Percentiles rank a stretch among this genome's conserved stretches.
Conservation (phyloP, 78 protist genomes). For the Isochrysis galbana region DNA sequence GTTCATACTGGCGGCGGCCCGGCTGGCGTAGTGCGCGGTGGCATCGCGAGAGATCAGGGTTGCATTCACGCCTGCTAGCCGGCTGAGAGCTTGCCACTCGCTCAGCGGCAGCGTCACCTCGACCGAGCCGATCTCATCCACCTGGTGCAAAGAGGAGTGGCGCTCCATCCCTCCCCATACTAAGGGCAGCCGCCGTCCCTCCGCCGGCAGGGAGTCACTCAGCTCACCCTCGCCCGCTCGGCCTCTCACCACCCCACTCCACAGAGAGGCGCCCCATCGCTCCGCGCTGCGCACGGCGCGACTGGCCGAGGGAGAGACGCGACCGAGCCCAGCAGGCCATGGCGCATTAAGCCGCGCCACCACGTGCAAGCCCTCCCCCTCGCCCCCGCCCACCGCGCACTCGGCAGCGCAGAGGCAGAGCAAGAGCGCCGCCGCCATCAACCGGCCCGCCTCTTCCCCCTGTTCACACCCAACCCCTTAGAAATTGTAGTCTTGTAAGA, state of each 20-base stretch:
- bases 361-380: not conserved
- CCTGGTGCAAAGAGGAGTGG: not conserved
- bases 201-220: too few species aligned
- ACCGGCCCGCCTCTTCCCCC: too few species aligned
- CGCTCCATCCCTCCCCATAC: too few species aligned
- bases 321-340: not conserved
- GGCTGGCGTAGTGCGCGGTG: not conserved
- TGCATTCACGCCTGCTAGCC: not conserved
- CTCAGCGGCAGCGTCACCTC: not conserved
- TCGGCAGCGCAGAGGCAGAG: too few species aligned
- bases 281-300: not conserved
- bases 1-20: not conserved
- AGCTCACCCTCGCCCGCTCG: too few species aligned
- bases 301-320: not conserved
- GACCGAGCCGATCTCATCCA: not conserved
- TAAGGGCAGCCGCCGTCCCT: too few species aligned
- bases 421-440: too few species aligned
- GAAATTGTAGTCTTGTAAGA: too few species aligned
- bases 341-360: not conserved
- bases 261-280: too few species aligned
- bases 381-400: too few species aligned
- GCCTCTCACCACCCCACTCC: too few species aligned
- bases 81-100: not conserved
- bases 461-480: too few species aligned
- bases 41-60: not conserved